Conservation (phyloP, 495 filamentous ascomycete genomes). For the Penicillium bovifimosum region DNA sequence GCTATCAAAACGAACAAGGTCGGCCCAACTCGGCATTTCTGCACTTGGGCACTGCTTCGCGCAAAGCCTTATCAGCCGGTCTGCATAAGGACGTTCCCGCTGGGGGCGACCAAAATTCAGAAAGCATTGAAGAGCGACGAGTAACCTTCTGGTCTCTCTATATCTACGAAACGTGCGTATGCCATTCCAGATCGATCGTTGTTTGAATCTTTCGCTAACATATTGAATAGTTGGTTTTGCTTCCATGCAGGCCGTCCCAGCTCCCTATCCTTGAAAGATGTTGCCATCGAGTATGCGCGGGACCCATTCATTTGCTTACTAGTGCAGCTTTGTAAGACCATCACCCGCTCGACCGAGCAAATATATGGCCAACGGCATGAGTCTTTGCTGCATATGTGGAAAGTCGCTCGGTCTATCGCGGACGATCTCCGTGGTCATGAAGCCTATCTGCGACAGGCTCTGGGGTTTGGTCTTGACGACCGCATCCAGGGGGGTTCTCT, state of each 20-base stretch:
- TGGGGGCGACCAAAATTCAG: slow-evolving; percentile 18
- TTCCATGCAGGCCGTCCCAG: slow-evolving; percentile 39
- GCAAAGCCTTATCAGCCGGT: slow-evolving; percentile 40
- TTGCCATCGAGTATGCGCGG: slow-evolving; percentile 30
- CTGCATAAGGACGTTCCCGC: slow-evolving; percentile 38
- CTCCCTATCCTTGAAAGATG: slow-evolving; percentile 30
- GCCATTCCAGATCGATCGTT: background rate
- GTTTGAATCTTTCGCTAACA: background rate
- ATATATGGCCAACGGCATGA: slow-evolving; percentile 40
- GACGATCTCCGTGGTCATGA: slow-evolving; percentile 33
- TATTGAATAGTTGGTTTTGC: slow-evolving; percentile 34
- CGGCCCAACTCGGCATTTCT: slow-evolving; percentile 41
- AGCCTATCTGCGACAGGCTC: slow-evolving; percentile 20
- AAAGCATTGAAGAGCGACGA: slow-evolving; percentile 33
- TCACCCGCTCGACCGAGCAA: slow-evolving; percentile 31
- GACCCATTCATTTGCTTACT: slow-evolving; percentile 33
- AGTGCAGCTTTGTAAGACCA: slow-evolving; percentile 28
- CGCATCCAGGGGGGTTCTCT: slow-evolving; percentile 26
- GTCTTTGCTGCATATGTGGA: slow-evolving; percentile 42
- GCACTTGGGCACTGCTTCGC: slow-evolving; percentile 31
- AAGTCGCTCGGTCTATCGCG: slow-evolving; percentile 33
- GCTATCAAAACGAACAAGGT: slow-evolving; percentile 40
- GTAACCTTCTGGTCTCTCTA: slow-evolving; percentile 41
- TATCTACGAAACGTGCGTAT: slow-evolving; percentile 36
- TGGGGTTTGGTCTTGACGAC: slow-evolving; percentile 34